Evolutionary conservation across 2,329 filamentous ascomycete genomes (phyloP), one percentile per base, ranked within the genome.

Genomic region (Nigrograna mackinnonii): DNA sequence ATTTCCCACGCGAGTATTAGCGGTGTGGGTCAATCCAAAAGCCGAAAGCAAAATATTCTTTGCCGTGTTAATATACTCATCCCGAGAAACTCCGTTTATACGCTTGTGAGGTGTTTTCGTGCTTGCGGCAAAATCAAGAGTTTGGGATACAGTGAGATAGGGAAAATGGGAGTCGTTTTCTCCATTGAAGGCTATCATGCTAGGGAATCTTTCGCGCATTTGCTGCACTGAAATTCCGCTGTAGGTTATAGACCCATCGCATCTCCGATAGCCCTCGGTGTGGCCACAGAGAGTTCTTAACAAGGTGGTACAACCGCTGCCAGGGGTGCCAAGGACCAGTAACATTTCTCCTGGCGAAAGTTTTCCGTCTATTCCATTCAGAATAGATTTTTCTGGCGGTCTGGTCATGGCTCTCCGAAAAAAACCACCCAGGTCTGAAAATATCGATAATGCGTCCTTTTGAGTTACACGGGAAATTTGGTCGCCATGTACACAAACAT

Each of bases 111-210:
- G 26, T 9, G 24, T 34, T 20, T 35, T 36, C n/a, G 37, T 28
- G 67, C 18, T 32, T 21, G 45, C 45, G 11, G 41, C 45, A 31
- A 44, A 41, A 16, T 37, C 19, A 4, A 95, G 77, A 0, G 89
- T 95, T 64, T 95, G 87, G 44, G 86, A 84, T 3, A 95, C 90
- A 0, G 88, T 91, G 16, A 95, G 74, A 0, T 87, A 91, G 1
- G 89, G 80, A 51, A 89, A 84, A 57, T 94, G 89, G 6, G 89
- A 74, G 52, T 95, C 89, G 56, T 91, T 87, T 64, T 89, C 87
- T 50, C 85, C 82, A 57, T 89, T 90, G 71, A 91, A 92, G 6
- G 90, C 82, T 1, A 85, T 83, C 68, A 92, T 87, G 39, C 87
- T 86, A 11, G 86, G 80, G 64, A 88, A 92, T 39, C 77, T 72